Conservation (phyloP, 352 stramenopile genomes). For the Halophytophthora polymorphica region DNA sequence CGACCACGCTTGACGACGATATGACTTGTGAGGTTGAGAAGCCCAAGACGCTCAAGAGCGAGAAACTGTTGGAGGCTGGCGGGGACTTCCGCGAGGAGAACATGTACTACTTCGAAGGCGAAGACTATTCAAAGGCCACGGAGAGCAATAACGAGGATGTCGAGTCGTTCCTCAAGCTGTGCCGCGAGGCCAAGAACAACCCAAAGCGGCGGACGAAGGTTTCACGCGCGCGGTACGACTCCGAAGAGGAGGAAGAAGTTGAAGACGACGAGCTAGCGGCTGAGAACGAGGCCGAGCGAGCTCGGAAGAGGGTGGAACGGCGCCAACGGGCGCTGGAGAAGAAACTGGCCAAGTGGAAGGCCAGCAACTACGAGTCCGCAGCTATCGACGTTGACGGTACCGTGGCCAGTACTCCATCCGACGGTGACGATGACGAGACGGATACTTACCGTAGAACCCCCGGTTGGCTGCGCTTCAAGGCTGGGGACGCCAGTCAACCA, state of each 20-base stretch:
- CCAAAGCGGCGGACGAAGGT: constrained; percentile 26
- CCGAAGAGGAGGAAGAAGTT: constrained; percentile 32
- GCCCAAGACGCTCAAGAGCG: constrained; percentile 23
- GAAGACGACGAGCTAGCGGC: constrained; percentile 27
- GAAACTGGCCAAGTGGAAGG: constrained; percentile 54
- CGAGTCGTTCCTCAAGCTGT: constrained; percentile 37
- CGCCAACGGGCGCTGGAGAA: constrained; percentile 36
- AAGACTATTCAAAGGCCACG: constrained; percentile 56
- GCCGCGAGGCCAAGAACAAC: constrained; percentile 14
- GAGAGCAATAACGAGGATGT: constrained; percentile 37
- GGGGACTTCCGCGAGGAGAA: constrained; percentile 70
- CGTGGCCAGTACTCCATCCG: constrained; percentile 1
- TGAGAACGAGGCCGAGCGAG: constrained; percentile 39
- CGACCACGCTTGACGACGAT: constrained; percentile 4
- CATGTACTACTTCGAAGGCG: constrained; percentile 84
- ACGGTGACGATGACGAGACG: constrained; percentile 6
- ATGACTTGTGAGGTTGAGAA: constrained; percentile 5
- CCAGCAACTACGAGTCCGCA: constrained; percentile 60
- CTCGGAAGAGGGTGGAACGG: constrained; percentile 38
- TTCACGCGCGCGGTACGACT: constrained; percentile 33
- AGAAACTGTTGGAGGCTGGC: constrained; percentile 48
- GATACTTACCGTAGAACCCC: constrained; percentile 2
- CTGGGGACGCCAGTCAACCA: constrained; percentile 59
- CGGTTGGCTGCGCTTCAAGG: constrained; percentile 39
- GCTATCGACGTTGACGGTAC: constrained; percentile 21